Conservation (phyloP, 768 basidiomycete genomes). For the Suillus weaverae region DNA sequence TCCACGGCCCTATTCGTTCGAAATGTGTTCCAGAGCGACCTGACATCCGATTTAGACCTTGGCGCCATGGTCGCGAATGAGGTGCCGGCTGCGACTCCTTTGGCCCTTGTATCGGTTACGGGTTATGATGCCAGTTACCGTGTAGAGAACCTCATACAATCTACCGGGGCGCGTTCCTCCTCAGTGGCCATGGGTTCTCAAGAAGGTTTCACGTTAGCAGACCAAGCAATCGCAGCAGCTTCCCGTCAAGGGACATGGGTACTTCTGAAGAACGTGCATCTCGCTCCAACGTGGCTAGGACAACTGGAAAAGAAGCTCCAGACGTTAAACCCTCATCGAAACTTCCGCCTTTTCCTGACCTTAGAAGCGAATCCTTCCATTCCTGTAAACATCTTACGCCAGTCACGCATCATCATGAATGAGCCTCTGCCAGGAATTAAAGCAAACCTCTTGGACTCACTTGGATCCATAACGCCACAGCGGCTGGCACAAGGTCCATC, state of each 20-base stretch:
- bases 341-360: conserved; percentile 96
- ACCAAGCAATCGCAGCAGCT: conserved; percentile 92
- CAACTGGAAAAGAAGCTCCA: conserved; percentile 96
- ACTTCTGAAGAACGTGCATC: conserved; percentile 94
- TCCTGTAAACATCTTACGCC: conserved; percentile 94
- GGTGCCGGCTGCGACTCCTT: conserved; percentile 75
- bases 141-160: conserved; percentile 84
- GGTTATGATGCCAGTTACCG: conserved; percentile 99
- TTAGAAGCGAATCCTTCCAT: conserved; percentile 97
- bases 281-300: conserved; percentile 93
- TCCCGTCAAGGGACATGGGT: conserved; percentile 96
- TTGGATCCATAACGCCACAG: conserved; percentile 67
- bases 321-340: conserved; percentile 82
- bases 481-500: conserved; percentile 84
- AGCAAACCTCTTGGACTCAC: conserved; percentile 91
- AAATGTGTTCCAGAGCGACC: conserved; percentile 75
- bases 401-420: conserved; percentile 97
- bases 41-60: conserved; percentile 80
- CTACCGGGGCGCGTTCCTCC: conserved; percentile 71
- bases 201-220: conserved; percentile 94
- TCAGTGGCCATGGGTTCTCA: conserved; percentile 98
- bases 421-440: conserved; percentile 97
- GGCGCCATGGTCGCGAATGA: conserved; percentile 77
- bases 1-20: conserved; percentile 76
- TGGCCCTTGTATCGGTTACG: conserved; percentile 89